A percentile compares a stretch with the other conserved stretches of the same genome.
Evolutionary conservation across 805 yeast species (phyloP).

Genomic region (Candida lessepsii): DNA sequence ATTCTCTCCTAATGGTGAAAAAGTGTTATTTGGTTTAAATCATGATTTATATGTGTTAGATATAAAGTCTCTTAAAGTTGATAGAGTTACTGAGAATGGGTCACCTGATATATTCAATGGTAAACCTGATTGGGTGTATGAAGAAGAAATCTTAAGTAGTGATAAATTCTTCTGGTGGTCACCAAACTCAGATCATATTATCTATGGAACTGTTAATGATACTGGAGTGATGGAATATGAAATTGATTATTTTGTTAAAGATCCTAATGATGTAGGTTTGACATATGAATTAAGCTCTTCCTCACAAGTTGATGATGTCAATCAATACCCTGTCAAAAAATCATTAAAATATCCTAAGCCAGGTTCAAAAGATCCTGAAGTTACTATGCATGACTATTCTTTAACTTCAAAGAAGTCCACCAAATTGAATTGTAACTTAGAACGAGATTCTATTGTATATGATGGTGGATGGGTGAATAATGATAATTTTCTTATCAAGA

Average conservation of each 20-base stretch:
- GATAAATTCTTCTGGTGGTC: conserved; percentile 75
- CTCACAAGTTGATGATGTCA: conserved; percentile 11
- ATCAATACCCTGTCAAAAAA: conserved; percentile 48
- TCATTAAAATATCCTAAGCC: conserved; percentile 70
- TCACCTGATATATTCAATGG: conserved; percentile 56
- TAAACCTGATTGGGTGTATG: conserved; percentile 81
- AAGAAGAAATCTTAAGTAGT: conserved; percentile 66
- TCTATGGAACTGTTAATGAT: conserved; percentile 60
- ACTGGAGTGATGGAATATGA: conserved; percentile 53
- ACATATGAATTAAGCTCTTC: conserved; percentile 6
- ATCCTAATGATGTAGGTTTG: conserved; percentile 15
- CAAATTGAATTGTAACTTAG: conserved; percentile 12
- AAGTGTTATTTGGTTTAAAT: conserved; percentile 53
- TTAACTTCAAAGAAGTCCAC: conserved; percentile 20
- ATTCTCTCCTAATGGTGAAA: conserved; percentile 62
- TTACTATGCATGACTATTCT: conserved; percentile 43
- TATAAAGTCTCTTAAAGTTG: conserved; percentile 19
- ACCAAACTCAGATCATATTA: conserved; percentile 54
- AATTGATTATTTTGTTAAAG: conserved; percentile 50
- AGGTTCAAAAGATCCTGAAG: conserved; percentile 59
- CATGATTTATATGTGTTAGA: conserved; percentile 54
- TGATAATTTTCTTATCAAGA: conserved; percentile 52
- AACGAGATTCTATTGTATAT: conserved; percentile 54
- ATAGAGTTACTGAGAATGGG: conserved; percentile 52
- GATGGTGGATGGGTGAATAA: conserved; percentile 60